Conservation (phyloP, 257 asterid species). For the Cordia subcordata region DNA sequence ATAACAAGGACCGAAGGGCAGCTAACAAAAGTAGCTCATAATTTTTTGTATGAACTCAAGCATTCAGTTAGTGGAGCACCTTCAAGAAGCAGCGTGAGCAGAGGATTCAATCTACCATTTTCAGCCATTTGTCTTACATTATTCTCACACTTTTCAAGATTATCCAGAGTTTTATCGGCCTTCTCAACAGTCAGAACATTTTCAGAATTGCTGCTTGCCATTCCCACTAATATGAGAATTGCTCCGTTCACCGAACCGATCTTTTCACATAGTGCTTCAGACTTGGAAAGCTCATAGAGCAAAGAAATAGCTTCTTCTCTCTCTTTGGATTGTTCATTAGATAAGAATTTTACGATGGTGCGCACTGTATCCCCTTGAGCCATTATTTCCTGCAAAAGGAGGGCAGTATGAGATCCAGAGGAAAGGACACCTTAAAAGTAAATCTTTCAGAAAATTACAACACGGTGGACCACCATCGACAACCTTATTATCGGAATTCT, state of each 20-base stretch:
- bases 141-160: constrained; percentile 73
- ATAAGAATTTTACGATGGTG: constrained; percentile 68
- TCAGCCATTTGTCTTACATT: constrained; percentile 97
- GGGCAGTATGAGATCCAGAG: background rate
- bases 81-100: constrained; percentile 71
- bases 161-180: constrained; percentile 76
- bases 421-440: constrained; percentile 6
- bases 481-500: constrained; percentile 87
- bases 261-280: constrained; percentile 65
- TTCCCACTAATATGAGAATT: constrained; percentile 74
- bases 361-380: constrained; percentile 93
- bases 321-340: constrained; percentile 75
- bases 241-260: constrained; percentile 89
- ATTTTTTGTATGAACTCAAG: background rate
- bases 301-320: constrained; percentile 85
- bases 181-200: constrained; percentile 63
- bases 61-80: constrained; percentile 37
- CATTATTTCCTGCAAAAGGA: constrained; percentile 68
- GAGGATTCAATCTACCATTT: constrained; percentile 79
- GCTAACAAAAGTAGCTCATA: background rate
- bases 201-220: constrained; percentile 94
- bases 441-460: constrained; percentile 5
- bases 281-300: constrained; percentile 83
- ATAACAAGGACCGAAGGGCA: background rate
- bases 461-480: constrained; percentile 32